A percentile compares a stretch with the other conserved stretches of the same genome.
Evolutionary conservation across 208 protist genomes (phyloP).

Genomic region (Acanthamoeba castellanii): DNA sequence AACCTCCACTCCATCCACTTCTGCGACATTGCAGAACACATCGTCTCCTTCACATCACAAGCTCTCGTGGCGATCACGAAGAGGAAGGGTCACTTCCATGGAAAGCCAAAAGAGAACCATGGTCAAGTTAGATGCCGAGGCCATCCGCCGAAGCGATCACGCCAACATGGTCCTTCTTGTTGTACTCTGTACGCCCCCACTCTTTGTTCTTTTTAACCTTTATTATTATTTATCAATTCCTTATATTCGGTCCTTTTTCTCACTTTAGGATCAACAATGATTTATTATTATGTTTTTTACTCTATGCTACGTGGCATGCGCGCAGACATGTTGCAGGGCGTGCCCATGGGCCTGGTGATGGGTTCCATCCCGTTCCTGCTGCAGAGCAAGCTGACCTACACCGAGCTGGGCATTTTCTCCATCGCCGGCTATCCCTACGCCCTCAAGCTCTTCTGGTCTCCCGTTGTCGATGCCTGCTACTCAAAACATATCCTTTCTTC

Average conservation of each 20-base stretch:
- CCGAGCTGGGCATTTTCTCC: slow-evolving; percentile 81
- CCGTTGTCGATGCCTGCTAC: slow-evolving; percentile 83
- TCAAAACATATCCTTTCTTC: slow-evolving; percentile 20
- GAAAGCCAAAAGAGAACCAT: neutral
- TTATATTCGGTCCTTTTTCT: neutral
- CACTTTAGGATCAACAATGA: no score
- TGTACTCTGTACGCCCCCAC: neutral
- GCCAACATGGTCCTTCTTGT: slow-evolving; percentile 2
- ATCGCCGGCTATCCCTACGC: slow-evolving; percentile 84
- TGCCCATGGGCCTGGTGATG: slow-evolving; percentile 82
- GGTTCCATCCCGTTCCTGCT: slow-evolving; percentile 79
- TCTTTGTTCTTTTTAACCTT: neutral
- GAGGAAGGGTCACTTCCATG: slow-evolving; percentile 5
- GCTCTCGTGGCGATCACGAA: neutral
- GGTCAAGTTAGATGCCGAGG: neutral
- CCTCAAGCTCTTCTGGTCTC: slow-evolving; percentile 88
- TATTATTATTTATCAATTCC: neutral
- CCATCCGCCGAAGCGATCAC: neutral
- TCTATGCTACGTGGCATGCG: neutral
- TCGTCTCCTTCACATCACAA: neutral
- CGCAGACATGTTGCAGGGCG: slow-evolving; percentile 81
- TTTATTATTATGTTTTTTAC: neutral
- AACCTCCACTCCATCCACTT: no score
- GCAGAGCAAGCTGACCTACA: slow-evolving; percentile 75
- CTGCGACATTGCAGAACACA: neutral